Evolutionary conservation across 2,329 filamentous ascomycete genomes (phyloP).

Genomic region (Dactylellina parvicollis): DNA sequence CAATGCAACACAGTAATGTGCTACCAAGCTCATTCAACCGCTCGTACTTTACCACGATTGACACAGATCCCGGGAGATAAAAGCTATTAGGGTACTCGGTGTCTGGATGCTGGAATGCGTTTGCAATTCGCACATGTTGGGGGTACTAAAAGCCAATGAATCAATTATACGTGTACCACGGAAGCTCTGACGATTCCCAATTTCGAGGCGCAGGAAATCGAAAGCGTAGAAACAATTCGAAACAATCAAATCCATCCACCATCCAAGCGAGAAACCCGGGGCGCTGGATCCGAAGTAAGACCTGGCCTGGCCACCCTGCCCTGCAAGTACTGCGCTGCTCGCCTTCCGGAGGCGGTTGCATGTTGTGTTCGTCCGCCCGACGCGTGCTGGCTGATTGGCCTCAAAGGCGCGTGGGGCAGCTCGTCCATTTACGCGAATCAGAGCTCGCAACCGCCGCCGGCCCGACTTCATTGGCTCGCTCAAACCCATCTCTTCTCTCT

Average conservation of each 20-base stretch:
- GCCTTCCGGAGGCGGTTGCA: too few relatives aligned
- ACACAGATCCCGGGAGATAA: too few relatives aligned
- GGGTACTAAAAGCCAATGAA: too few relatives aligned
- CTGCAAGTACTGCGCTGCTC: too few relatives aligned
- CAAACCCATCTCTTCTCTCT: background rate
- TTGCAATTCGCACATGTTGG: too few relatives aligned
- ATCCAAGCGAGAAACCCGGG: constrained; percentile 1
- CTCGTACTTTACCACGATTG: too few relatives aligned
- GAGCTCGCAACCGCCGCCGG: constrained; percentile 7
- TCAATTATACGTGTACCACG: background rate
- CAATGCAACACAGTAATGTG: too few relatives aligned
- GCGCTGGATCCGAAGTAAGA: constrained; percentile 15
- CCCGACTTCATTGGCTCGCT: background rate
- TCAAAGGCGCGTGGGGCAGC: constrained; percentile 13
- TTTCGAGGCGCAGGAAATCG: background rate
- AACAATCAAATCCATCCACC: background rate
- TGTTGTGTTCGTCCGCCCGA: background rate
- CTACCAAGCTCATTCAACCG: too few relatives aligned
- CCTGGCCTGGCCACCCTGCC: too few relatives aligned
- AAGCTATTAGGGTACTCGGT: too few relatives aligned
- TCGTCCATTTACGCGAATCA: constrained; percentile 28
- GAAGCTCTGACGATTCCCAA: background rate
- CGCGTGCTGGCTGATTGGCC: constrained; percentile 11
- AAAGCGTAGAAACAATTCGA: background rate
- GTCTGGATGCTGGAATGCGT: too few relatives aligned